phyloP scores from a whole-genome alignment of 148 eudicot species.

The Rhododendron vialii region DNA sequence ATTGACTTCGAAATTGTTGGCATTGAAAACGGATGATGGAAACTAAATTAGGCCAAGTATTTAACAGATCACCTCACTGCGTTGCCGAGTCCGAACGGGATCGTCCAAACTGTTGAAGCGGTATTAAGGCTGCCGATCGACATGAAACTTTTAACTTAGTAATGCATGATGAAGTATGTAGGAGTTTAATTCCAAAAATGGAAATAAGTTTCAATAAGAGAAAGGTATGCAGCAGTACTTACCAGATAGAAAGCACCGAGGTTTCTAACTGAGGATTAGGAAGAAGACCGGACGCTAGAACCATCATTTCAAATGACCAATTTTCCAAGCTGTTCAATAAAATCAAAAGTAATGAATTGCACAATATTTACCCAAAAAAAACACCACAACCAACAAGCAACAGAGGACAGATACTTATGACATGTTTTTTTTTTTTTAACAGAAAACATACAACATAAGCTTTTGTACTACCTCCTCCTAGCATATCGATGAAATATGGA shows the following conservation, averaged over 20 bases:
- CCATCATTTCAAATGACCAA: constrained; percentile 94
- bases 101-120: constrained; percentile 63
- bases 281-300: constrained; percentile 79
- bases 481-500: neutral
- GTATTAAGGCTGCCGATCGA: constrained; percentile 57
- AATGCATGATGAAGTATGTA: neutral
- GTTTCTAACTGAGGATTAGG: constrained; percentile 88
- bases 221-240: neutral
- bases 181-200: neutral
- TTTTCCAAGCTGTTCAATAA: constrained; percentile 55
- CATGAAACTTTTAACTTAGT: neutral
- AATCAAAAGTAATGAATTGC: neutral
- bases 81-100: constrained; percentile 75
- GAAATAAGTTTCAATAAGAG: neutral
- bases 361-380: neutral
- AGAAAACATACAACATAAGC: neutral
- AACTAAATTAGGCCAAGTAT: neutral
- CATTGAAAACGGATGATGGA: neutral
- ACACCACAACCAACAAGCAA: neutral
- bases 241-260: constrained; percentile 85
- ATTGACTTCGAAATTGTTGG: neutral
- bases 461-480: neutral
- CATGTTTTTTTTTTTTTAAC: neutral
- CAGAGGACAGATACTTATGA: neutral
- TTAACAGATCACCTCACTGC: constrained; percentile 52